These are phyloP conservation scores for Salmacisia buchloeana DNA, from an alignment of 1,284 basidiomycete species.

Conservation along the genomic window DNA sequence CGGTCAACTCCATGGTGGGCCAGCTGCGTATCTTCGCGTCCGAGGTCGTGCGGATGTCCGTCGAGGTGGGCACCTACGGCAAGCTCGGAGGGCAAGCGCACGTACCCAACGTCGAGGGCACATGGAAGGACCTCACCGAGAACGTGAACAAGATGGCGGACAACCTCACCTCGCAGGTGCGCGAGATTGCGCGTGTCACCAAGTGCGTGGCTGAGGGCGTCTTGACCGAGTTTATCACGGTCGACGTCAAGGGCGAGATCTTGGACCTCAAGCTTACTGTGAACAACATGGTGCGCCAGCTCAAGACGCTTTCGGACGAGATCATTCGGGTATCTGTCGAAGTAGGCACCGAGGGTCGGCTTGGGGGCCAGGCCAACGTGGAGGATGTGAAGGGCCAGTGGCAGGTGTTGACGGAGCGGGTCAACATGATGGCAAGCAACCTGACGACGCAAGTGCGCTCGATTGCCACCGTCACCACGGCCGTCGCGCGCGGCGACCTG, in stretches of 20 bases:
- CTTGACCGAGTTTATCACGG: constrained; percentile 78
- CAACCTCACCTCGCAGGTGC: constrained; percentile 42
- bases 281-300: constrained; percentile 50
- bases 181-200: constrained; percentile 51
- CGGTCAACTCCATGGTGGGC: constrained; percentile 84
- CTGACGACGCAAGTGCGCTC: constrained; percentile 80
- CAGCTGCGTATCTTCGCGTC: constrained; percentile 75
- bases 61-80: constrained; percentile 50
- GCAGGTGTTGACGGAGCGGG: constrained; percentile 51
- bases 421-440: constrained; percentile 58
- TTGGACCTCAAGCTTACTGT: constrained; percentile 68
- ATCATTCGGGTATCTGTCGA: constrained; percentile 68
- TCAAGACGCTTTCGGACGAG: constrained; percentile 47
- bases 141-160: constrained; percentile 55
- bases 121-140: constrained; percentile 54
- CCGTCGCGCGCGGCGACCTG: constrained; percentile 47
- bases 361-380: constrained; percentile 80
- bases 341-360: constrained; percentile 82
- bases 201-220: constrained; percentile 78
- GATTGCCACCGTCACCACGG: constrained; percentile 47
- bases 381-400: constrained; percentile 55
- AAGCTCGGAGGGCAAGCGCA: constrained; percentile 49
- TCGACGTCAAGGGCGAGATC: constrained; percentile 96
- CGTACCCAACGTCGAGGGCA: constrained; percentile 53
- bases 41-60: constrained; percentile 58